Evolutionary conservation across 2,329 filamentous ascomycete genomes (phyloP), one percentile per base, ranked within the genome.

Genomic region (Neoarthrinium moseri): DNA sequence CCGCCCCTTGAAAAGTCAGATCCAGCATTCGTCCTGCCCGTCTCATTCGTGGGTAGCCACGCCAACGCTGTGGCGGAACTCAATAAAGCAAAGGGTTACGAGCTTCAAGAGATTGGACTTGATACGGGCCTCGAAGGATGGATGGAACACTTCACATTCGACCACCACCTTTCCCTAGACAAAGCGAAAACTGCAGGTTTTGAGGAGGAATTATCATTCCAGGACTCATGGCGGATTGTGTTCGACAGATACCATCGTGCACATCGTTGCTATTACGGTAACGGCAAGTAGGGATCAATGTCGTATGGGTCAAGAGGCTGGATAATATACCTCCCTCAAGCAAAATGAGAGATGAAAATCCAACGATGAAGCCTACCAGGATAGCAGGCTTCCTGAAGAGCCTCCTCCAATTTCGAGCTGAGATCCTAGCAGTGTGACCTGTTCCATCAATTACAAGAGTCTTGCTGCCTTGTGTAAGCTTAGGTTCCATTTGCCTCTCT

Each of bases 1-100:
- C 43, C 43, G 33, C 43, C 43, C 33, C 32, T 30, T 4, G 24
- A 10, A 5, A 21, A 38, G 8, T 20, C 42, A 10, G 42, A 45
- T 17, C 3, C 33, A 5, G n/a, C 32, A 26, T 38, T 38, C 21
- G 33, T 35, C 4, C 33, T 35, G 4, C 33, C 33, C 4, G 15
- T 11, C 18, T 12, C 13, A 11, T 35, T 35, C 4, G 15, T 35
- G 4, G 11, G 8, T 6, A 20, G 3, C 4, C 33, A 35, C 10
- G 10, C 33, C 7, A 20, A 12, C 17, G 33, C 33, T 6, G 33
- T 35, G 15, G 8, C 13, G 15, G 17, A 18, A 18, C 33, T 35
- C 3, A 17, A 18, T 2, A 20, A 35, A 20, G 33, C 20, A 4
- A 3, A 21, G 18, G 33, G 33, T 7, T 17, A 20, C 17, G 15